Conservation (phyloP, 2,329 filamentous ascomycete genomes). For the Fusarium robinianum region DNA sequence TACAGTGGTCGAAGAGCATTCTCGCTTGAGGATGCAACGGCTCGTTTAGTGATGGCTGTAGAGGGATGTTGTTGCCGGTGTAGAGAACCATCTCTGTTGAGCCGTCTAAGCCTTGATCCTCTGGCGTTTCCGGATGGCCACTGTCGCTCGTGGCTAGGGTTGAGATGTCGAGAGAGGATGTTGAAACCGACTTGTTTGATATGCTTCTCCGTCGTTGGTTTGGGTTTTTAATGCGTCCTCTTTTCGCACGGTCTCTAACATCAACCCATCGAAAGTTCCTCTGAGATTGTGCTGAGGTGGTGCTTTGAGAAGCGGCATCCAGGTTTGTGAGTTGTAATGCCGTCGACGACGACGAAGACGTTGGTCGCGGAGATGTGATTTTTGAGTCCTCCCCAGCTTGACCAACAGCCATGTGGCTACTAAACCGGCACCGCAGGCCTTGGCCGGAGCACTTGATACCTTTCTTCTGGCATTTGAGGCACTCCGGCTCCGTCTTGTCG, state of each 20-base stretch:
- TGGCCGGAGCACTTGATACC: slow-evolving; percentile 47
- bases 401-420: slow-evolving; percentile 35
- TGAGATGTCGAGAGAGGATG: too few species aligned
- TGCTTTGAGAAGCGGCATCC: neutral
- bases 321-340: neutral
- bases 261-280: slow-evolving; percentile 27
- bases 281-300: slow-evolving; percentile 1
- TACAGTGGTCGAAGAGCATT: slow-evolving; percentile 45
- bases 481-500: slow-evolving; percentile 46
- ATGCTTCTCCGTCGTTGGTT: neutral
- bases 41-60: slow-evolving; percentile 34
- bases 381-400: neutral
- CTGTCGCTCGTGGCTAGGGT: slow-evolving; percentile 23
- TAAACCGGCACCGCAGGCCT: slow-evolving; percentile 44
- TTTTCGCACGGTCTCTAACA: slow-evolving; percentile 6
- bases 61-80: neutral
- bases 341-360: neutral
- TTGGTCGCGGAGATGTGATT: neutral
- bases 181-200: slow-evolving; percentile 2
- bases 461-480: slow-evolving; percentile 46
- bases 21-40: slow-evolving; percentile 37
- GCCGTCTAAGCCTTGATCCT: neutral
- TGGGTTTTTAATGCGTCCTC: neutral
- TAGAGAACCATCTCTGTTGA: neutral
- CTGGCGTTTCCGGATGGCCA: slow-evolving; percentile 3